phyloP scores from a whole-genome alignment of 108 stramenopile genomes.

The Nitzschia inconspicua region DNA sequence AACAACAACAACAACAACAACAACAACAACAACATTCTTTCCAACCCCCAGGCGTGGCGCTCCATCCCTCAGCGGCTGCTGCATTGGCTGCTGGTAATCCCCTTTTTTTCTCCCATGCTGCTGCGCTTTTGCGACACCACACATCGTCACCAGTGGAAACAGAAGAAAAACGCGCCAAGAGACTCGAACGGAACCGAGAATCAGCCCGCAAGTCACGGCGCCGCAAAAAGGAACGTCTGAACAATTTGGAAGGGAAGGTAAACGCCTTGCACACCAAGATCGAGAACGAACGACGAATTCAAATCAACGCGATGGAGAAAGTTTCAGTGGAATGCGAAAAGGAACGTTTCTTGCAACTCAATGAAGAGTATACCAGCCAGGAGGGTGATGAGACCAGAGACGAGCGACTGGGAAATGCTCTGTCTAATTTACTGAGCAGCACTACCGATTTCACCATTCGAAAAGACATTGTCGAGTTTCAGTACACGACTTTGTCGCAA shows the following conservation, averaged over 20 bases:
- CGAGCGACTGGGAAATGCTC: neutral
- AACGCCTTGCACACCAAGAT: conserved; percentile 54
- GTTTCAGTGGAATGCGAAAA: conserved; percentile 15
- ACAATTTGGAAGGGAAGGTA: conserved; percentile 60
- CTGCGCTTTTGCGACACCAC: conserved; percentile 23
- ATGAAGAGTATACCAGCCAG: neutral
- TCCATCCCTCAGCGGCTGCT: neutral
- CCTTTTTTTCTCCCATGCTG: conserved; percentile 13
- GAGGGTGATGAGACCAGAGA: neutral
- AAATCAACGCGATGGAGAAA: conserved; percentile 54
- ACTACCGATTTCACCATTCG: conserved; percentile 26
- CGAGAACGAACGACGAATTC: conserved; percentile 50
- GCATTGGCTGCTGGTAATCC: conserved; percentile 2
- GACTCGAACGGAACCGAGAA: conserved; percentile 85
- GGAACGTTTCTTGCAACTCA: conserved; percentile 24
- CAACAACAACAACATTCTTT: conserved; percentile 17
- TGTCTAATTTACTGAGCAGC: neutral
- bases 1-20: conserved; percentile 15
- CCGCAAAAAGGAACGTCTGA: conserved; percentile 77
- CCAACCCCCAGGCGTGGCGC: conserved; percentile 19
- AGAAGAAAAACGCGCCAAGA: conserved; percentile 75
- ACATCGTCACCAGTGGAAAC: conserved; percentile 44
- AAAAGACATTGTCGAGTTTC: conserved; percentile 62
- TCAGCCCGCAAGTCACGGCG: conserved; percentile 73
- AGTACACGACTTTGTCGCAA: conserved; percentile 56